Base-by-base conservation (phyloP, 1,139 yeast genomes). In the Yamadazyma oceani region DNA sequence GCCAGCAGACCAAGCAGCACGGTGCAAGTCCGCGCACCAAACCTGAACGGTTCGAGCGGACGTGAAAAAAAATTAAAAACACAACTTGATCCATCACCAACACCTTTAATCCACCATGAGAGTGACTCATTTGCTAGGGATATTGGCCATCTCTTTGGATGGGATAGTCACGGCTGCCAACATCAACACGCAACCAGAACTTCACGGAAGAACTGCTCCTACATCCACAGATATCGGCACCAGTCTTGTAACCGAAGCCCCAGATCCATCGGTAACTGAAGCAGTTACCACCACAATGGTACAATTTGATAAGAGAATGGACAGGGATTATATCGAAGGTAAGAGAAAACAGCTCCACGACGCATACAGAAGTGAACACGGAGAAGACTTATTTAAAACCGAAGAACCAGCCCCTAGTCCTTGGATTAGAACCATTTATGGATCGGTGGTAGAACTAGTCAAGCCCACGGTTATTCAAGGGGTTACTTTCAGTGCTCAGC, bases 401-500 rank as follows among this genome's bases (percentile, higher is more conserved):
- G 16, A 16, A 9, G n/a, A 15, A 15, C 12, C 38, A 15, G 30
- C 26, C 0, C 81, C 79, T 9, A 66, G 68, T 37, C 82, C 89
- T 4, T 88, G 96, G 96, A 42, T 75, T 10, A 74, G 95, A 53
- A 86, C 95, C 0, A 74, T 84, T 30, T 78, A 80, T 41, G 69
- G 72, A 1, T 60, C 74, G 0, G 55, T 71, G 7, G 66, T 56
- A 10, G 94, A 85, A 55, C 69, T 85, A 22, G 92, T 88, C 26
- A 78, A 82, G 0, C 96, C 96, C 11, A 81, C 90, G 0, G 87
- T 86, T 26, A 75, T 87, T 52, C 87, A 78, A 22, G 92, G 92
- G 16, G 86, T 88, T 36, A 85, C 95, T 0, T 82, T 88, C 55
- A 75, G 80, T 40, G 87, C 83, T 10, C 78, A 80, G 51, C 95